Evolutionary conservation across 495 filamentous ascomycete genomes (phyloP).

Genomic region (Aspergillus funiculosus): DNA sequence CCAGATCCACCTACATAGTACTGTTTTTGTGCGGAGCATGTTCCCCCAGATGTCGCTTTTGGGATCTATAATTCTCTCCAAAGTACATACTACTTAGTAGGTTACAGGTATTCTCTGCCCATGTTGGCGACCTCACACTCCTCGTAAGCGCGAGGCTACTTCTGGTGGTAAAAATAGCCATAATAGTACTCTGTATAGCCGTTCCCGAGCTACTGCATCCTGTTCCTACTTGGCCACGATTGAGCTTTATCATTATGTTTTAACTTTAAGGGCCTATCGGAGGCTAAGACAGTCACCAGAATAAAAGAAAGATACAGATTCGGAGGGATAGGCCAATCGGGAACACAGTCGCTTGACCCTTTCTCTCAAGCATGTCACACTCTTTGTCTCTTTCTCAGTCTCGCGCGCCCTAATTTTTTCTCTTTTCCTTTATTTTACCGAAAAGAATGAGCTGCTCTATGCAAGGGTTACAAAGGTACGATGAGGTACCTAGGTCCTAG

Average conservation of each 20-base stretch:
- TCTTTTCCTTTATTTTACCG: background rate
- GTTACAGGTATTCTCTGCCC: too few species aligned
- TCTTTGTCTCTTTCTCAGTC: background rate
- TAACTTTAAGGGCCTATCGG: background rate
- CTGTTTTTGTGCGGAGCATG: conserved; percentile 7
- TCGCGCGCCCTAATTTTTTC: background rate
- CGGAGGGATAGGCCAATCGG: conserved; percentile 14
- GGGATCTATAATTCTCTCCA: background rate
- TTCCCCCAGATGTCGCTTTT: conserved; percentile 2
- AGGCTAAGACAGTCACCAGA: conserved; percentile 12
- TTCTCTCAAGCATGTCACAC: background rate
- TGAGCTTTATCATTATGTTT: too few species aligned
- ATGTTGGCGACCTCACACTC: too few species aligned
- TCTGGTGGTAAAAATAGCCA: too few species aligned
- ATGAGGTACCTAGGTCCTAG: too few species aligned
- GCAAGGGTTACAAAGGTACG: too few species aligned
- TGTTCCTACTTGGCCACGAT: too few species aligned
- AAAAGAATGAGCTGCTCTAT: conserved; percentile 5
- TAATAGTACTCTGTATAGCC: too few species aligned
- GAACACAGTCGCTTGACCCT: background rate
- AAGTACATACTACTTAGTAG: too few species aligned
- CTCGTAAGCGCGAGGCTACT: too few species aligned
- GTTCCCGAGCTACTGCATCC: too few species aligned
- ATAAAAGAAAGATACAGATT: conserved; percentile 31
- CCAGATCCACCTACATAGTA: conserved; percentile 17